Evolutionary conservation across 768 basidiomycete species (phyloP), one percentile per base, ranked within the genome.

Genomic region (Sarcomyxa edulis): DNA sequence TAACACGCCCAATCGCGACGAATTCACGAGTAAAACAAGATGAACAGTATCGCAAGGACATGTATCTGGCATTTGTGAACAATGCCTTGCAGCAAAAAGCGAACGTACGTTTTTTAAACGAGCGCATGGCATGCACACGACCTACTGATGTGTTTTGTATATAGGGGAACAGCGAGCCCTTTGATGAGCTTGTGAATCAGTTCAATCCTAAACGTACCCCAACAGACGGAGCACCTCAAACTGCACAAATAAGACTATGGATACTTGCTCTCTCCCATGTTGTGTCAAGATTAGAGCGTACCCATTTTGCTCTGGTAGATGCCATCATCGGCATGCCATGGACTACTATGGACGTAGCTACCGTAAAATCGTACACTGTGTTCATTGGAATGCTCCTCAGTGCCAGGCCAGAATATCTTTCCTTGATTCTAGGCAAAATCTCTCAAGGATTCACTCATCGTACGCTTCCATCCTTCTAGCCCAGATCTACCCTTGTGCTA

Each of bases 311-410:
- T 0, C 76, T 99, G 21, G 83, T 97, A 25, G 79, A 93, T 45
- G 90, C 93, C 10, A 77, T 98, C 42, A 70, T 97, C 29, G 73
- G 72, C 45, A 71, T 97, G 53, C 90, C 92, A 9, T 99, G 96
- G 96, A 83, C 87, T 11, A 87, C 81, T n/a, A 78, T 91, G 61
- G 93, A 95, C 53, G 75, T 75, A 22, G 64, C 68, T 23, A 87
- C 95, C 47, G 92, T 94, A 37, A 85, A 84, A 60, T 81, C 83
- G 4, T 97, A 95, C 62, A 84, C 83, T 21, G 74, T 84, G 24
- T 96, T 96, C 56, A 76, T 92, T 33, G 88, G 90, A 19, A 89
- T 94, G 69, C 77, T 99, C 27, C 76, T 95, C 48, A 91, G 87
- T 45, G 90, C 95, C 16, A 68, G 85, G 45, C 89, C 94, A 43